phyloP scores from a whole-genome alignment of 2,329 filamentous ascomycete genomes.

The Coniella vitis region DNA sequence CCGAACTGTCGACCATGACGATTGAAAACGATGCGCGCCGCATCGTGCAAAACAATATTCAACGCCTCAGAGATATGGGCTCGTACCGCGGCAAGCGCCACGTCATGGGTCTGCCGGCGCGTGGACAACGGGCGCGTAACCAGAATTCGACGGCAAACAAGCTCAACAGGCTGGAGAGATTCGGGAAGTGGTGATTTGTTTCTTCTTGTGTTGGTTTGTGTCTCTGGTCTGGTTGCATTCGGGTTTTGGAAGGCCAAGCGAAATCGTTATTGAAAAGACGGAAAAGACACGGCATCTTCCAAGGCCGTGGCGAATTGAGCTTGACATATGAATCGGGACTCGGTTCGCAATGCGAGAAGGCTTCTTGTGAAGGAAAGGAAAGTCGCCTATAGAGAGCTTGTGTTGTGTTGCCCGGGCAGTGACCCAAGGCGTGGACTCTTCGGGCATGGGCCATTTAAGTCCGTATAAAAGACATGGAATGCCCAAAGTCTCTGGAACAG shows the following conservation, averaged over 20 bases:
- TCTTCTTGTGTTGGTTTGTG: no score
- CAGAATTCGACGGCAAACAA: slow-evolving; percentile 58
- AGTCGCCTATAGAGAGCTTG: no score
- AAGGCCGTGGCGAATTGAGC: no score
- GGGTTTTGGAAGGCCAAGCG: no score
- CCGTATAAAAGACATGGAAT: no score
- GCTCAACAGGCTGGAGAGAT: slow-evolving; percentile 52
- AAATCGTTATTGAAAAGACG: no score
- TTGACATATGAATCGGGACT: no score
- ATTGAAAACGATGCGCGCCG: slow-evolving; percentile 84
- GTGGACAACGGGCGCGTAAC: slow-evolving; percentile 81
- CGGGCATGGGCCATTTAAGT: no score
- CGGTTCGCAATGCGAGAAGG: no score
- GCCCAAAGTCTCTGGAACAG: neutral
- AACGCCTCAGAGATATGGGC: slow-evolving; percentile 81
- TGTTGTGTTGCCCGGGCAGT: no score
- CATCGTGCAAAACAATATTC: slow-evolving; percentile 77
- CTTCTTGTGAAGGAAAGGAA: neutral
- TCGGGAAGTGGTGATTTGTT: slow-evolving; percentile 25
- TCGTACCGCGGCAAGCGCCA: slow-evolving; percentile 83
- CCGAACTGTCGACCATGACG: slow-evolving; percentile 83
- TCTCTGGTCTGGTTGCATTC: neutral
- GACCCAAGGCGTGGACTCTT: no score
- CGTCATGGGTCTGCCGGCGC: slow-evolving; percentile 84
- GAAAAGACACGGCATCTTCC: no score